Percentiles rank a stretch among this genome's conserved stretches.
phyloP scores from a whole-genome alignment of 306 rosid species.

The Casuarina cunninghamiana region DNA sequence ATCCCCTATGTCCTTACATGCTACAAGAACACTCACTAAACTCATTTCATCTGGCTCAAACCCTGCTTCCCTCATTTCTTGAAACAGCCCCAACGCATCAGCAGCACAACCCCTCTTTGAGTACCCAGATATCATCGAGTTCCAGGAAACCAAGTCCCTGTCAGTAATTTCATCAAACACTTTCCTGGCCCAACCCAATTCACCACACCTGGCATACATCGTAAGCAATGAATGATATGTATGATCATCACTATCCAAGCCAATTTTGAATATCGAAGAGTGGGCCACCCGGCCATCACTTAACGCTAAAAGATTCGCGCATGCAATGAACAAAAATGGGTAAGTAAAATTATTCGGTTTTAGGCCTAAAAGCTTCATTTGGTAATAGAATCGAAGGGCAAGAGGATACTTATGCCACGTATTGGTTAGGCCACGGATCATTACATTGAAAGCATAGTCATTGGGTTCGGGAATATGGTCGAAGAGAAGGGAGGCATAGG shows the following conservation, averaged over 20 bases:
- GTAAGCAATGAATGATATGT: constrained; percentile 68
- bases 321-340: constrained; percentile 81
- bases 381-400: constrained; percentile 49
- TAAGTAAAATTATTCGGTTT: constrained; percentile 63
- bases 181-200: constrained; percentile 51
- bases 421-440: constrained; percentile 81
- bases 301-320: constrained; percentile 51
- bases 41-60: constrained; percentile 75
- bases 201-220: constrained; percentile 57
- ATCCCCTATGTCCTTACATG: constrained; percentile 80
- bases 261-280: constrained; percentile 46
- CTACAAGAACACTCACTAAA: constrained; percentile 73
- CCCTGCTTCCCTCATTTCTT: constrained; percentile 54
- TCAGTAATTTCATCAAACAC: constrained; percentile 76
- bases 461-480: constrained; percentile 55
- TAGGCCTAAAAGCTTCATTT: constrained; percentile 48
- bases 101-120: constrained; percentile 59
- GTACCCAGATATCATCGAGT: constrained; percentile 78
- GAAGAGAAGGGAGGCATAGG: constrained; percentile 57
- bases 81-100: constrained; percentile 68
- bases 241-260: constrained; percentile 56
- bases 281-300: constrained; percentile 51
- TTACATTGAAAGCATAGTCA: constrained; percentile 75
- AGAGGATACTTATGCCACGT: constrained; percentile 66
- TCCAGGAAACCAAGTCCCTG: constrained; percentile 86